A percentile compares a stretch with the other conserved stretches of the same genome.
These are phyloP conservation scores for Nothophaeocryptopus gaeumannii DNA, from an alignment of 2,329 filamentous ascomycete genomes.

Conservation along the genomic window DNA sequence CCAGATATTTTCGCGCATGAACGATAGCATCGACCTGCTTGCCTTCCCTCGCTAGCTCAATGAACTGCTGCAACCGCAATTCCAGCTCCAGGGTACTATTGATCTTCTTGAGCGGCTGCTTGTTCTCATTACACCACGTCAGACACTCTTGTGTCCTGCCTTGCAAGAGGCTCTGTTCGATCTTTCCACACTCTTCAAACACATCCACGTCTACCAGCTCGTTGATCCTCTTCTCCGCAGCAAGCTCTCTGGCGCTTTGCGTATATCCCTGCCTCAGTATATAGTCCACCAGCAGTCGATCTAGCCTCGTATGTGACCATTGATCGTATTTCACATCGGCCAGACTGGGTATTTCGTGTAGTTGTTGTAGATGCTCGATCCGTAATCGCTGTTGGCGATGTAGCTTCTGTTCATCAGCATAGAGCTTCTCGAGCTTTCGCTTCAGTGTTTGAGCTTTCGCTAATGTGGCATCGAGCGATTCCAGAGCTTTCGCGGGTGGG, in stretches of 20 bases:
- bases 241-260: conserved; percentile 71
- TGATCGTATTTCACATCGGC: conserved; percentile 91
- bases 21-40: conserved; percentile 73
- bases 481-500: conserved; percentile 66
- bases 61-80: conserved; percentile 89
- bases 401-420: conserved; percentile 75
- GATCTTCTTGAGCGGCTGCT: conserved; percentile 85
- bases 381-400: conserved; percentile 74
- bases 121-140: conserved; percentile 89
- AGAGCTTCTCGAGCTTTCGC: conserved; percentile 73
- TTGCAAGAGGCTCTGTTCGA: conserved; percentile 66
- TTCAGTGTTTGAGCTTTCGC: conserved; percentile 80
- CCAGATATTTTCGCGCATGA: conserved; percentile 79
- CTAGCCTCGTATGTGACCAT: conserved; percentile 79
- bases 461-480: conserved; percentile 80
- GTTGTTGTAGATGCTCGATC: conserved; percentile 73
- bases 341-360: conserved; percentile 75
- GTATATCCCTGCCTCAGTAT: conserved; percentile 79
- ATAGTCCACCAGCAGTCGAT: conserved; percentile 88
- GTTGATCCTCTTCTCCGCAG: conserved; percentile 70
- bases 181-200: conserved; percentile 76
- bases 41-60: conserved; percentile 76
- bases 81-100: conserved; percentile 89
- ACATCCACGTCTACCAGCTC: conserved; percentile 85
- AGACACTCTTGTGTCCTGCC: conserved; percentile 76